Base-by-base conservation (phyloP, 345 rosid genomes). In the Lepidium didymum region DNA sequence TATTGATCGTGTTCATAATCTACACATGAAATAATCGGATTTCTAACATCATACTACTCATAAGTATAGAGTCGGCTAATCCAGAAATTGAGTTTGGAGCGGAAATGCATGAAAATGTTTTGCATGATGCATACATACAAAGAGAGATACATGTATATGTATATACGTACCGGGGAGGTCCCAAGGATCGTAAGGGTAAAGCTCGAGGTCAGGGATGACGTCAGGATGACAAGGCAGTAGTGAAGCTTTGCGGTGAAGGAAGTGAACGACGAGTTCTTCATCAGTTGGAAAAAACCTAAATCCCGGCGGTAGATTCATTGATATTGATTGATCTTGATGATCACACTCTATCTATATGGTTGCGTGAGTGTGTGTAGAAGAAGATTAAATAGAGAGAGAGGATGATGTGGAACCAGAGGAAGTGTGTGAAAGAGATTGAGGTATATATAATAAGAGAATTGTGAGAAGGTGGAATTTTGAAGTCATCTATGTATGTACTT, bases 191-290 rank as follows among this genome's bases (percentile, higher is more conserved):
- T 85, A 88, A 10, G 87, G 88, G 72, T 79, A 85, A 43, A 94
- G 87, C 45, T 86, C 87, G 37, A 94, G 97, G 78, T 94, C 99
- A 2, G 99, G 99, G 71, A 94, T 94, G 73, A 94, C 88, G 37
- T 94, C 91, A 2, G 99, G 97, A 41, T 88, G 90, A 79, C 86
- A 84, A n/a, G 96, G 96, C 68, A 90, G 69, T 70, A 90, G 92
- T 34, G 95, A 52, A 7, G 89, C 87, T 68, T 85, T 94, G 0
- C 99, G 92, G 38, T 90, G 97, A 55, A 94, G 99, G 78, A 94
- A 94, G 79, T 90, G 99, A 68, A 90, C 93, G 0, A 92, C 84
- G 4, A 94, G 97, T 74, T 94, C 96, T 75, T 94, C 97, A 5
- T 94, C 99, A 0, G 94, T 88, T 0, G 97, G 99, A 55, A 62